These are phyloP conservation scores for Rhypophila decipiens DNA, from an alignment of 495 filamentous ascomycete species.

Conservation along the genomic window DNA sequence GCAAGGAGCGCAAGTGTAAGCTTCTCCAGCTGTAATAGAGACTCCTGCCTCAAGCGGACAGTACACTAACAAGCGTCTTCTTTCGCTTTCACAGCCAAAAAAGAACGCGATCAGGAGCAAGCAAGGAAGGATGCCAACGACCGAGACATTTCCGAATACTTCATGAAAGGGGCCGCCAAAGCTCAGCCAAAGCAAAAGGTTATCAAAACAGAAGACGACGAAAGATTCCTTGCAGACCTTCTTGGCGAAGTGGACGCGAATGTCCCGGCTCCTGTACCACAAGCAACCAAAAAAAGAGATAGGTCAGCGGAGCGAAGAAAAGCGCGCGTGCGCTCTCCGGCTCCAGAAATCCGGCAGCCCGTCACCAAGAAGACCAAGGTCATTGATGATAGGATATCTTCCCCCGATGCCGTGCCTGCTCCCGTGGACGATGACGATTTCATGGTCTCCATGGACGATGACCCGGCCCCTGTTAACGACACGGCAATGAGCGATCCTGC, in stretches of 20 bases:
- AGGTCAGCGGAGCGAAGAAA: conserved; percentile 70
- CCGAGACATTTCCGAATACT: conserved; percentile 88
- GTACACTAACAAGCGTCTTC: conserved; percentile 6
- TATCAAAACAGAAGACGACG: conserved; percentile 73
- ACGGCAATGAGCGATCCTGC: conserved; percentile 76
- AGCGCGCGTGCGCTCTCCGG: conserved; percentile 73
- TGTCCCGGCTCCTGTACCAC: conserved; percentile 50
- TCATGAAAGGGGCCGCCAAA: conserved; percentile 64
- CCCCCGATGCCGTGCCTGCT: conserved; percentile 36
- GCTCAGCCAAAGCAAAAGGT: conserved; percentile 70
- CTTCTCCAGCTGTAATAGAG: too few species aligned
- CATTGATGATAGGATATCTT: conserved; percentile 35
- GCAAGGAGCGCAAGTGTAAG: conserved; percentile 49
- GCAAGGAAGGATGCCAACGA: conserved; percentile 80
- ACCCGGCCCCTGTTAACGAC: conserved; percentile 16
- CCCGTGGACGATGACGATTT: conserved; percentile 54
- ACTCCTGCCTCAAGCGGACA: too few species aligned
- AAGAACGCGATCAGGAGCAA: conserved; percentile 84
- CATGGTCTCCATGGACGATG: conserved; percentile 43
- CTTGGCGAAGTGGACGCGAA: conserved; percentile 87
- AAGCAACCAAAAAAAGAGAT: conserved; percentile 52
- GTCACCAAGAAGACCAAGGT: conserved; percentile 46
- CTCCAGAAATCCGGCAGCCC: conserved; percentile 38
- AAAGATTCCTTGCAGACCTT: conserved; percentile 75
- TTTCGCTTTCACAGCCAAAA: conserved; percentile 55